Percentiles rank a stretch among this genome's conserved stretches.
These are phyloP conservation scores for Cynara cardunculus DNA, from an alignment of 129 eudicot species.

Conservation along the genomic window DNA sequence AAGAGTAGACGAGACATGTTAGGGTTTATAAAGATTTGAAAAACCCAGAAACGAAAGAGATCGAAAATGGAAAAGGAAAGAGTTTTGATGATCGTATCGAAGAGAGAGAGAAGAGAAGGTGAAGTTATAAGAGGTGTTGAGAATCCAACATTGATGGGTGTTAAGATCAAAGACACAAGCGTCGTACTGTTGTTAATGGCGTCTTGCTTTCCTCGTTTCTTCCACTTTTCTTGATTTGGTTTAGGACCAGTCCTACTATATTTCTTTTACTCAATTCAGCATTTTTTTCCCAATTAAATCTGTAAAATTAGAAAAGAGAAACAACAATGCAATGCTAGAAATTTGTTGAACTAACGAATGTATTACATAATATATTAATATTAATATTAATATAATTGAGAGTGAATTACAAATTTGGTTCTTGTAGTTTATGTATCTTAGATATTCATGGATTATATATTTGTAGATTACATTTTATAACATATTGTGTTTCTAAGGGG, in stretches of 20 bases:
- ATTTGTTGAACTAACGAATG: no score
- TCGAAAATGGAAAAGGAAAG: conserved; percentile 9
- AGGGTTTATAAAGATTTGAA: conserved; percentile 17
- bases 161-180: neutral
- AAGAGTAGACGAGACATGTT: conserved; percentile 3
- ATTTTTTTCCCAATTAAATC: no score
- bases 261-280: no score
- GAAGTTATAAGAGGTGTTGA: neutral
- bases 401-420: no score
- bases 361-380: no score
- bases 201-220: neutral
- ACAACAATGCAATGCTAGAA: no score
- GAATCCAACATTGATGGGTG: neutral
- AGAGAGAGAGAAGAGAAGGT: neutral
- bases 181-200: neutral
- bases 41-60: conserved; percentile 16
- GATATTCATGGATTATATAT: no score
- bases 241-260: neutral
- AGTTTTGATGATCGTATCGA: conserved; percentile 13
- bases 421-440: no score
- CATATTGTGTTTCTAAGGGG: no score
- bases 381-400: no score
- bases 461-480: no score
- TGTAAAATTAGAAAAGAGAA: no score
- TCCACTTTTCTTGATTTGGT: neutral